Base-by-base conservation (phyloP, 2,329 filamentous ascomycete species). In the Aspergillus aculeatinus region DNA sequence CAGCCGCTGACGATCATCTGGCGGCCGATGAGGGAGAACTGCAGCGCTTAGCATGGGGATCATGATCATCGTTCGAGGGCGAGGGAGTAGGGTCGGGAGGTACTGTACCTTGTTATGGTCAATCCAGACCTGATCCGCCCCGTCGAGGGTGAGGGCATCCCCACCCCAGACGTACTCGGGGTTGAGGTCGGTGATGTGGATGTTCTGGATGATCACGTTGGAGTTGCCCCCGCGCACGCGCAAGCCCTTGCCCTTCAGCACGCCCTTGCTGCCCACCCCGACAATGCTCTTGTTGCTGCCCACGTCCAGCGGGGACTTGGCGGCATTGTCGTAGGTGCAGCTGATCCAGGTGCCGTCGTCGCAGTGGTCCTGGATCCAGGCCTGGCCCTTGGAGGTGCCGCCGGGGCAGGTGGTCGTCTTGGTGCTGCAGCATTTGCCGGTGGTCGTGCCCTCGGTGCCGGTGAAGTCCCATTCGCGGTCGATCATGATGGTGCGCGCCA, bases 201-300 rank as follows among this genome's bases (percentile, higher is more conserved):
- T 74, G 72, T 85, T 85, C 60, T 84, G 85, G 67, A 86, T 81
- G 67, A 87, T 86, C 70, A 88, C 74, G 71, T 87, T 85, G 68
- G 74, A 79, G 9, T 75, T 77, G 51, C 73, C 73, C 52, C 66
- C 69, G 49, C 72, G 69, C 27, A 83, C 72, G 39, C 81, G 79
- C 29, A 85, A 71, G 60, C 83, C 83, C 76, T 84, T 85, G 67
- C 83, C 83, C 65, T 79, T 80, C 66, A 86, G 83, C 33, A 85
- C 73, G 69, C 82, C 83, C 62, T 78, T 75, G 67, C 69, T 74
- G 56, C 83, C 83, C 60, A 81, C 74, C 29, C 84, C 83, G 48
- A 86, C 71, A 58, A 87, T 70, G 21, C 78, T 80, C 78, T 87
- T 87, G 79, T 86, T 82, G 60, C 80, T 82, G 42, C 72, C 74